A percentile compares a stretch with the other conserved stretches of the same genome.
These are phyloP conservation scores for Byssothecium circinans DNA, from an alignment of 2,329 filamentous ascomycete genomes.

Conservation along the genomic window DNA sequence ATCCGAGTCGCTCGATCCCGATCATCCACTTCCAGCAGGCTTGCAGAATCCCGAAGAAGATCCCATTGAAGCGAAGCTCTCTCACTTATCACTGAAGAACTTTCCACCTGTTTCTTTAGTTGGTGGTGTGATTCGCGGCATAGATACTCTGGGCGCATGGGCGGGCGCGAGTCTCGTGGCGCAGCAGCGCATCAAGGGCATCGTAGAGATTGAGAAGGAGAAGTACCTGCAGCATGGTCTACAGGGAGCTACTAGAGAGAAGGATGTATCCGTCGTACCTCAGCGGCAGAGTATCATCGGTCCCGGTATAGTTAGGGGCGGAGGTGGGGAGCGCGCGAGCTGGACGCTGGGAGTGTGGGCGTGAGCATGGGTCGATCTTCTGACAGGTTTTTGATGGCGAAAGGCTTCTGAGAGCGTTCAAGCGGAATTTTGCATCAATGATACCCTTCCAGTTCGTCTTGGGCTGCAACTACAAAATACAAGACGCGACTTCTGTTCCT, in stretches of 20 bases:
- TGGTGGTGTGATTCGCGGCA: constrained; percentile 63
- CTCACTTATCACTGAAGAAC: constrained; percentile 51
- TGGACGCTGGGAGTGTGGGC: constrained; percentile 47
- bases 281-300: constrained; percentile 69
- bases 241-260: constrained; percentile 61
- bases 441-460: constrained; percentile 1
- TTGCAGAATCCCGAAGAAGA: constrained; percentile 56
- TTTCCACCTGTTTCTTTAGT: constrained; percentile 42
- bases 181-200: constrained; percentile 67
- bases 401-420: neutral
- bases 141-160: constrained; percentile 74
- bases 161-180: constrained; percentile 71
- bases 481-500: neutral
- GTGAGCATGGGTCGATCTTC: constrained; percentile 9
- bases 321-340: constrained; percentile 39
- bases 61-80: constrained; percentile 61
- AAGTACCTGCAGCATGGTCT: constrained; percentile 69
- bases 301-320: constrained; percentile 43
- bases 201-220: constrained; percentile 72
- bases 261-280: constrained; percentile 59
- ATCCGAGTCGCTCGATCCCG: constrained; percentile 20
- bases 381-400: neutral
- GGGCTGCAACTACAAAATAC: neutral
- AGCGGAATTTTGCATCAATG: neutral
- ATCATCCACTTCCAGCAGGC: constrained; percentile 37